These are phyloP conservation scores for Fusarium tricinctum DNA, from an alignment of 2,329 filamentous ascomycete genomes.

Conservation along the genomic window DNA sequence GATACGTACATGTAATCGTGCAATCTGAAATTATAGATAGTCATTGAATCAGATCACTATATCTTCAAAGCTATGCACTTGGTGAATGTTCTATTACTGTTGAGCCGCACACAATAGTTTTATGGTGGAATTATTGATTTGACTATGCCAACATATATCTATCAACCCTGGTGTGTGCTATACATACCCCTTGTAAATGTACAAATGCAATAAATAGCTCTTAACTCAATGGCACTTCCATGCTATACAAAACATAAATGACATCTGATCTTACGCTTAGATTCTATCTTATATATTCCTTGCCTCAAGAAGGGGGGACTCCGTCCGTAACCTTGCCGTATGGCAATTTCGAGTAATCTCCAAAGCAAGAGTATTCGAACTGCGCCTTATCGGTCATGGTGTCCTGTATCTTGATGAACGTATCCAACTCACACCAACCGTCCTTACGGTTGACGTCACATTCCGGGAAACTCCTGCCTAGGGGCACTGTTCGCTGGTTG, in stretches of 20 bases:
- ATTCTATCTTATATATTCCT: constrained; percentile 1
- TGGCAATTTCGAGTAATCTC: constrained; percentile 58
- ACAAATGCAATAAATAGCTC: neutral
- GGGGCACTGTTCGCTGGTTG: constrained; percentile 79
- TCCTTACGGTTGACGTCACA: constrained; percentile 75
- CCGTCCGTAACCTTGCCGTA: constrained; percentile 60
- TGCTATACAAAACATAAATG: constrained; percentile 2
- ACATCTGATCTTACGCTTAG: constrained; percentile 11
- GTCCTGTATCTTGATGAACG: constrained; percentile 74
- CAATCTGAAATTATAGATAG: constrained; percentile 38
- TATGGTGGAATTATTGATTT: neutral
- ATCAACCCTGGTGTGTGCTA: neutral
- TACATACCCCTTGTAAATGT: neutral
- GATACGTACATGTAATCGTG: constrained; percentile 36
- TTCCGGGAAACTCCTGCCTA: constrained; percentile 74
- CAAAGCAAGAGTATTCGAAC: constrained; percentile 77
- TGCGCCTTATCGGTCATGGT: constrained; percentile 69
- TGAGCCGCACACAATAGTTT: neutral
- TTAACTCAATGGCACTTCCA: neutral
- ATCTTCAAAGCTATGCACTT: neutral
- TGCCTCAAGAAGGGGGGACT: constrained; percentile 47
- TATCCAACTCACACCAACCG: constrained; percentile 81
- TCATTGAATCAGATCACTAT: constrained; percentile 40
- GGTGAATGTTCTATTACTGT: no score
- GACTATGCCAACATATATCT: neutral